A percentile compares a stretch with the other conserved stretches of the same genome.
Conservation (phyloP, 2,329 filamentous ascomycete species). For the Calonectria hawksworthii region DNA sequence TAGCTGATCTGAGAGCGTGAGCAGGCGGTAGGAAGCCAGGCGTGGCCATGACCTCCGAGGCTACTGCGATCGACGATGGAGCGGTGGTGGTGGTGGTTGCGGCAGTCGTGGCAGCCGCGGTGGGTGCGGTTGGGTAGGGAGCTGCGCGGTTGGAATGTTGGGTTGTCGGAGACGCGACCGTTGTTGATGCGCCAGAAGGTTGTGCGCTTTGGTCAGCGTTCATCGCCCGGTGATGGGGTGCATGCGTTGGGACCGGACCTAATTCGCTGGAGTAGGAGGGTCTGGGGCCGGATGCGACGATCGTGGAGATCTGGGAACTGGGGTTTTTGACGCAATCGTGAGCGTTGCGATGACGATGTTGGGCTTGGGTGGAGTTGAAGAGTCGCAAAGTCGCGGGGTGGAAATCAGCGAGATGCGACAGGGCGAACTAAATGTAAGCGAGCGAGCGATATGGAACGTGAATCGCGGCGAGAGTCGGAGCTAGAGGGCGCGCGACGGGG, state of each 20-base stretch:
- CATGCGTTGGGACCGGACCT: slow-evolving; percentile 45
- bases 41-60: slow-evolving; percentile 57
- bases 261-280: slow-evolving; percentile 35
- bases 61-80: slow-evolving; percentile 11
- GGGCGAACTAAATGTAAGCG: slow-evolving; percentile 14
- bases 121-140: slow-evolving; percentile 47
- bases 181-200: slow-evolving; percentile 40
- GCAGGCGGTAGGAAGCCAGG: slow-evolving; percentile 58
- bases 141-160: slow-evolving; percentile 49
- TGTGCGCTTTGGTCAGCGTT: slow-evolving; percentile 42
- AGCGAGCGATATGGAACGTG: slow-evolving; percentile 24
- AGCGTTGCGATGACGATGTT: slow-evolving; percentile 34
- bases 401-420: slow-evolving; percentile 25
- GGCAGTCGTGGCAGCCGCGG: slow-evolving; percentile 32
- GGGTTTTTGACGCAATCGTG: slow-evolving; percentile 34
- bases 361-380: slow-evolving; percentile 5
- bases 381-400: slow-evolving; percentile 18
- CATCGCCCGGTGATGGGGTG: slow-evolving; percentile 48
- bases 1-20: slow-evolving; percentile 54
- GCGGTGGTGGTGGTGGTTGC: slow-evolving; percentile 8
- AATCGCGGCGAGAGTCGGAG: slow-evolving; percentile 19
- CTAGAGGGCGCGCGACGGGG: slow-evolving; percentile 5
- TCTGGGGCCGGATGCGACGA: slow-evolving; percentile 40
- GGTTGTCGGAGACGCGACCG: slow-evolving; percentile 43
- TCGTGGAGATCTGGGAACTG: slow-evolving; percentile 35